Evolutionary conservation across 2,329 filamentous ascomycete species (phyloP), one percentile per base, ranked within the genome.

Genomic region (Neonectria hederae): DNA sequence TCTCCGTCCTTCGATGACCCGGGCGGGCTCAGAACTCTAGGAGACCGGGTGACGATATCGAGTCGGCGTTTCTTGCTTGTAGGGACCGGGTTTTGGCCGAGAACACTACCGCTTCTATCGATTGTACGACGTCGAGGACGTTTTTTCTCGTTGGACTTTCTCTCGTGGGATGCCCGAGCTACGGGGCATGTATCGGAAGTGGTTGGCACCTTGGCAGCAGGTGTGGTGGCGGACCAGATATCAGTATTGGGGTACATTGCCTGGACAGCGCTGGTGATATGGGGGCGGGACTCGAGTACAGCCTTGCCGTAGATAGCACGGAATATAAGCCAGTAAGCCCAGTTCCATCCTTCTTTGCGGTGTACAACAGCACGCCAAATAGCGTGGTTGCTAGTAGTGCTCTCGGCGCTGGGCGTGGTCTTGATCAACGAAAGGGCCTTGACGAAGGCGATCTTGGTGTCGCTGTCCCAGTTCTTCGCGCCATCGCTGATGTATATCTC

Each of bases 281-380:
- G 45, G 19, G 10, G 1, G n/a, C 38, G 54, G 17, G 14, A 24
- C 13, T 35, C 14, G 21, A 62, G 45, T 11, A 4, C 3, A 21
- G 42, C 24, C 21, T 56, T 62, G 21, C 59, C 59, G 14, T 62
- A 62, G 54, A 56, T 52, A 17, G 52, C 26, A 9, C 59, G 59
- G 38, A 62, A 62, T 52, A 46, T 40, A 35, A 62, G 38, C 59
- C 59, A 62, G 35, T 62, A 62, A 35, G 52, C 59, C 59, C 59
- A 62, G 22, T 62, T 62, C 59, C 59, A 62, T 45, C 59, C 59
- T 26, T 52, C 52, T 9, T 43, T 51, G 43, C 52, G 52, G 11
- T 21, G 32, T 4, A 19, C 6, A 24, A 35, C 59, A 10, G n/a
- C 26, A 11, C 59, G 52, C 59, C 59, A 62, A 26, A 62, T 52